Evolutionary conservation across 345 rosid genomes (phyloP).

Genomic region (Rhodamnia rubescens): DNA sequence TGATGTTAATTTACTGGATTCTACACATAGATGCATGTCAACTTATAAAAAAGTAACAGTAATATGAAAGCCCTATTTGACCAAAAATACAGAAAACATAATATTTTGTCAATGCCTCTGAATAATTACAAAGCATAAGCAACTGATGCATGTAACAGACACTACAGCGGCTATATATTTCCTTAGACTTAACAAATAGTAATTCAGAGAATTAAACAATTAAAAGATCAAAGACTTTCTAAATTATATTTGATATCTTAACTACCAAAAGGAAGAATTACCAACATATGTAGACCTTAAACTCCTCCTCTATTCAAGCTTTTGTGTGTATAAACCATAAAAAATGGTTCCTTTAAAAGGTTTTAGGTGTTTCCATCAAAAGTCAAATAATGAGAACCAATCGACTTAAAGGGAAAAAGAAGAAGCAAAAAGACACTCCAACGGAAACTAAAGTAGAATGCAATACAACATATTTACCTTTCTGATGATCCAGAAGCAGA

Average conservation of each 20-base stretch:
- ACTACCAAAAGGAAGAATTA: background rate
- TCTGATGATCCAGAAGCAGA: conserved; percentile 62
- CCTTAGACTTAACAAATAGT: background rate
- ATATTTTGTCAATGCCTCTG: background rate
- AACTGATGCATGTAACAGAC: background rate
- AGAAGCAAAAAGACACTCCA: background rate
- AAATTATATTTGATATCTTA: background rate
- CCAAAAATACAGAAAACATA: background rate
- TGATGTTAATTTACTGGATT: background rate
- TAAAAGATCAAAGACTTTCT: background rate
- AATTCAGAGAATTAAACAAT: background rate
- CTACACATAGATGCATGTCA: background rate
- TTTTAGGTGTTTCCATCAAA: background rate
- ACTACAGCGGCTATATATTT: background rate
- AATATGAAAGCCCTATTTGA: background rate
- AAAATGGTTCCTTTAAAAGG: background rate
- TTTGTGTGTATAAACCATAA: background rate
- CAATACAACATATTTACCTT: conserved; percentile 31
- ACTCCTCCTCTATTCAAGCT: background rate
- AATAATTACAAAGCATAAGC: background rate
- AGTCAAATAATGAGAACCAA: background rate
- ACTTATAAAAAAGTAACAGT: background rate
- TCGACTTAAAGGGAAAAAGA: background rate
- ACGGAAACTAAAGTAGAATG: background rate
- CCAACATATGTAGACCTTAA: background rate